These are phyloP conservation scores for Hymenoscyphus fructigenus DNA, from an alignment of 2,329 filamentous ascomycete genomes.

Conservation along the genomic window DNA sequence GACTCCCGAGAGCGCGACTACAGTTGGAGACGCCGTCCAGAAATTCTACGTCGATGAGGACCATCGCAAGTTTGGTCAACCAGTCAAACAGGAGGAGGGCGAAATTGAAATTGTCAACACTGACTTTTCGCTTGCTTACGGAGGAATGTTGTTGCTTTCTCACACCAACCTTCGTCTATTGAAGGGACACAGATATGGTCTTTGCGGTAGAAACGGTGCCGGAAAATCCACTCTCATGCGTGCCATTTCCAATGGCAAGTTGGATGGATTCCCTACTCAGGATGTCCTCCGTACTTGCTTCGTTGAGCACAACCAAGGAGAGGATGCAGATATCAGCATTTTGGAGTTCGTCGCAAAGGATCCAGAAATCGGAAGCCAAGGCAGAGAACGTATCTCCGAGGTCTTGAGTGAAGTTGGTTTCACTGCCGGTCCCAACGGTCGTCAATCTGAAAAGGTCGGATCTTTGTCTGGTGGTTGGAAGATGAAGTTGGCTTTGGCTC, in stretches of 20 bases:
- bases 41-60: constrained; percentile 80
- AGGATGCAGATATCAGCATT: constrained; percentile 95
- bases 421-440: constrained; percentile 81
- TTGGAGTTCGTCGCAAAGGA: constrained; percentile 91
- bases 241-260: constrained; percentile 90
- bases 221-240: constrained; percentile 99
- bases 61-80: constrained; percentile 79
- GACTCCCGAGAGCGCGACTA: constrained; percentile 56
- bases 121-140: constrained; percentile 95
- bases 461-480: constrained; percentile 98
- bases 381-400: constrained; percentile 74
- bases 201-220: constrained; percentile 94
- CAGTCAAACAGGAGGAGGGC: constrained; percentile 83
- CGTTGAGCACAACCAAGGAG: constrained; percentile 98
- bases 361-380: constrained; percentile 77
- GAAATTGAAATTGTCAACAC: constrained; percentile 97
- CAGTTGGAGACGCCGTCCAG: constrained; percentile 72
- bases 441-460: constrained; percentile 86
- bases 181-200: constrained; percentile 95
- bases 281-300: constrained; percentile 95
- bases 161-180: constrained; percentile 93
- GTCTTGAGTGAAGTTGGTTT: constrained; percentile 94
- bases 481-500: constrained; percentile 97
- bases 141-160: constrained; percentile 93
- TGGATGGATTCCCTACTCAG: constrained; percentile 93